Evolutionary conservation across 2,329 filamentous ascomycete genomes (phyloP).

Genomic region (Trichophyton simii): DNA sequence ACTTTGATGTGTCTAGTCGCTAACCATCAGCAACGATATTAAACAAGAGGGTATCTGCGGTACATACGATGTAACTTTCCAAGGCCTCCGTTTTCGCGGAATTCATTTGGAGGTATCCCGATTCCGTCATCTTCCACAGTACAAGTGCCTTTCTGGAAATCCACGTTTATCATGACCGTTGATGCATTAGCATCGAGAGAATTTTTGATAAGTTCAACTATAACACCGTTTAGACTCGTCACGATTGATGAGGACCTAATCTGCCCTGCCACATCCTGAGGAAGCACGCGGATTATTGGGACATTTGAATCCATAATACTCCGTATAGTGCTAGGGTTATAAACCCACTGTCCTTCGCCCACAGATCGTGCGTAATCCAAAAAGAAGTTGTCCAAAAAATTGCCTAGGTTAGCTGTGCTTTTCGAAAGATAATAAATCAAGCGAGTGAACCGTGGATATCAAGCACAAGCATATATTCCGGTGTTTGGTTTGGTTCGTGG

Average conservation of each 20-base stretch:
- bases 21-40: neutral
- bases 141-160: conserved; percentile 65
- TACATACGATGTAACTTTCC: conserved; percentile 58
- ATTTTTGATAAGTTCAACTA: conserved; percentile 66
- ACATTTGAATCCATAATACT: neutral
- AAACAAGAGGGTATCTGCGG: neutral
- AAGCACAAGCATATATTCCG: too few relatives aligned
- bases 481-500: neutral
- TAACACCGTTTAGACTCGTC: conserved; percentile 57
- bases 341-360: neutral
- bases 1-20: conserved; percentile 64
- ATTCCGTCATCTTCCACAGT: conserved; percentile 70
- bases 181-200: conserved; percentile 66
- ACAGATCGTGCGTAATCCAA: neutral
- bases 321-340: too few relatives aligned
- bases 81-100: conserved; percentile 55
- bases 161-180: conserved; percentile 56
- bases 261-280: conserved; percentile 58
- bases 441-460: neutral
- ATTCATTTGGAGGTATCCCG: conserved; percentile 65
- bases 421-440: neutral
- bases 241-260: conserved; percentile 78
- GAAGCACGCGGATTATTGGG: conserved; percentile 41
- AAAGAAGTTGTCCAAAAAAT: neutral
- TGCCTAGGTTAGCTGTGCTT: neutral